A percentile compares a stretch with the other conserved stretches of the same genome.
Evolutionary conservation across 2,329 filamentous ascomycete species (phyloP).

Genomic region (Talaromyces sp.): DNA sequence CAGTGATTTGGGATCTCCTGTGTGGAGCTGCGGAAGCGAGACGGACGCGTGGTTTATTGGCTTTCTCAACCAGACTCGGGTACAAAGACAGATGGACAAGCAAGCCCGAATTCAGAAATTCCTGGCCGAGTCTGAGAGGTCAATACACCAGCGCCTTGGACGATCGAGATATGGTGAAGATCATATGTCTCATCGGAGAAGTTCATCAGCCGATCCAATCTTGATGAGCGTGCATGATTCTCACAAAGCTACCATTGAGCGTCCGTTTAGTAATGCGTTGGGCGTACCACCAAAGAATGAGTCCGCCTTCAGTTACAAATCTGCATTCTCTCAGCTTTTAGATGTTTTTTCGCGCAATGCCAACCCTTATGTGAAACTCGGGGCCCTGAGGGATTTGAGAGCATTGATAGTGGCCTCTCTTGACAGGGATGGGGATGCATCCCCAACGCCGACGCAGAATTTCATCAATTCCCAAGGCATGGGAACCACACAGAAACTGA

Average conservation of each 20-base stretch:
- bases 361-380: slow-evolving; percentile 82
- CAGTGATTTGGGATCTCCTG: slow-evolving; percentile 81
- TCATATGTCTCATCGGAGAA: slow-evolving; percentile 27
- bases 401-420: slow-evolving; percentile 75
- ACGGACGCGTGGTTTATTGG: slow-evolving; percentile 80
- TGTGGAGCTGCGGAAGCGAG: slow-evolving; percentile 86
- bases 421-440: slow-evolving; percentile 51
- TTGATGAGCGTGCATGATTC: slow-evolving; percentile 1
- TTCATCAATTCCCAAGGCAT: slow-evolving; percentile 1
- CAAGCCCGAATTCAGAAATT: slow-evolving; percentile 38
- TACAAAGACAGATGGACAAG: slow-evolving; percentile 39
- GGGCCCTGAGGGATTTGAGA: slow-evolving; percentile 77
- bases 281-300: slow-evolving; percentile 32
- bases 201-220: slow-evolving; percentile 32
- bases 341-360: slow-evolving; percentile 85
- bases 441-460: slow-evolving; percentile 13
- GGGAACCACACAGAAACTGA: slow-evolving; percentile 18
- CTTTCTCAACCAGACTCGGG: slow-evolving; percentile 49
- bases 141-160: slow-evolving; percentile 25
- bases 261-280: slow-evolving; percentile 1
- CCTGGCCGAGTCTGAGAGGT: slow-evolving; percentile 35
- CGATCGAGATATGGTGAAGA: slow-evolving; percentile 19
- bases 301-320: slow-evolving; percentile 68
- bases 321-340: slow-evolving; percentile 74
- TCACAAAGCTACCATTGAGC: neutral